Conservation (phyloP, 371 early-diverging fungal genomes). For the Circinella umbellata region DNA sequence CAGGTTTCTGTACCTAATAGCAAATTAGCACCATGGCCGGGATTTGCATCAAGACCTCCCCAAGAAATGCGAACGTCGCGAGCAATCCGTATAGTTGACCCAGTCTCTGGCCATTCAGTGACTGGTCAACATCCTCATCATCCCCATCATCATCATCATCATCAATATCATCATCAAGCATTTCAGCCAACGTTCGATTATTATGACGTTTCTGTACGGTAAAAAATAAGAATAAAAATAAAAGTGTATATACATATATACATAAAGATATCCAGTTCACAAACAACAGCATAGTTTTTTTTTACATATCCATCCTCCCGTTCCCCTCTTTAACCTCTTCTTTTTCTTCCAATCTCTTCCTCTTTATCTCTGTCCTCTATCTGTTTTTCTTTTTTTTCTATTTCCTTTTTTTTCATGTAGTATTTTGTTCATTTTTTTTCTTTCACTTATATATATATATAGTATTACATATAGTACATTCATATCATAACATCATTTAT, state of each 20-base stretch:
- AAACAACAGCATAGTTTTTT: background rate
- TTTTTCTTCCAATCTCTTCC: no score
- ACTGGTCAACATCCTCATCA: slow-evolving; percentile 5
- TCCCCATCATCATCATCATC: background rate
- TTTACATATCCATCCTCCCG: background rate
- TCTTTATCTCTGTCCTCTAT: no score
- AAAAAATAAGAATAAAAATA: background rate
- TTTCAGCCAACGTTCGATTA: background rate
- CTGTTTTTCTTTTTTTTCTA: no score
- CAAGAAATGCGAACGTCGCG: slow-evolving; percentile 5
- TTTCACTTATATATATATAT: background rate
- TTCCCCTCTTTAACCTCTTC: no score
- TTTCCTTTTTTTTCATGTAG: slow-evolving; percentile 6
- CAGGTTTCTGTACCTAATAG: slow-evolving; percentile 37
- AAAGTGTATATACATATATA: background rate
- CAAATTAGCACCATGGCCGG: slow-evolving; percentile 19
- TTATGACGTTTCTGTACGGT: slow-evolving; percentile 25
- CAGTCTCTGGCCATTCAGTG: slow-evolving; percentile 17
- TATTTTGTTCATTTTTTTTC: slow-evolving; percentile 7
- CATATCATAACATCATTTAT: background rate
- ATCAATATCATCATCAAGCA: background rate
- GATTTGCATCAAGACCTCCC: slow-evolving; percentile 11
- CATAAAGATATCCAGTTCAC: background rate
- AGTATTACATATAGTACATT: slow-evolving; percentile 2
- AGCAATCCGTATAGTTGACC: slow-evolving; percentile 22